Evolutionary conservation across 352 stramenopile genomes (phyloP), one percentile per base, ranked within the genome.

Genomic region (Phytophthora hybrid): DNA sequence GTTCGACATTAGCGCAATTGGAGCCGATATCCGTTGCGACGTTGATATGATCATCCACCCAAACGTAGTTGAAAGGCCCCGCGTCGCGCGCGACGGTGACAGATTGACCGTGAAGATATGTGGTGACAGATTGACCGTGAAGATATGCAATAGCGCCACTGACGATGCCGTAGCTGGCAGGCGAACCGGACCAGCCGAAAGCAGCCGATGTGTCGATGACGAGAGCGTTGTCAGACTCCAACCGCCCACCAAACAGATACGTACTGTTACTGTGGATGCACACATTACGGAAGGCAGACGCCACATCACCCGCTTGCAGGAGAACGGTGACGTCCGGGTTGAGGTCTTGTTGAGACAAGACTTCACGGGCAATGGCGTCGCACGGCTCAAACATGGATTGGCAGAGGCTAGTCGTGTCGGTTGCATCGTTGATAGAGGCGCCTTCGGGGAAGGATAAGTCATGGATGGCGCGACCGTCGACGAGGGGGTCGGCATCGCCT

Each of bases 101-200:
- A n/a, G n/a, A n/a, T n/a, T n/a, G n/a, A n/a, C n/a, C n/a, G n/a
- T n/a, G n/a, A n/a, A n/a, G n/a, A n/a, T n/a, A n/a, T n/a, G n/a
- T n/a, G n/a, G 19, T 57, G 14, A 11, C 31, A 0, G 66, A 63
- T 1, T 13, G 31, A 1, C 55, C 59, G 44, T 79, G 71, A 4
- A 71, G 13, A 29, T 46, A 18, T 0, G 71, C 54, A n/a, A 79
- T 68, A 1, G 71, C 66, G 3, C 59, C 39, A 13, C 62, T 63
- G 19, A 73, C 51, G 1, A 75, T 10, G 16, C 60, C 64, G 51
- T 81, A 78, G 1, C 16, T 52, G 1, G n/a, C 63, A 0, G 55
- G 66, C 4, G 56, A 76, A 4, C 67, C 67, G 32, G 79, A 79
- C n/a, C n/a, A n/a, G n/a, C n/a, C n/a, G n/a, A n/a, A n/a, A n/a